Conservation (phyloP, 352 stramenopile species). For the Blastocystis sp. region DNA sequence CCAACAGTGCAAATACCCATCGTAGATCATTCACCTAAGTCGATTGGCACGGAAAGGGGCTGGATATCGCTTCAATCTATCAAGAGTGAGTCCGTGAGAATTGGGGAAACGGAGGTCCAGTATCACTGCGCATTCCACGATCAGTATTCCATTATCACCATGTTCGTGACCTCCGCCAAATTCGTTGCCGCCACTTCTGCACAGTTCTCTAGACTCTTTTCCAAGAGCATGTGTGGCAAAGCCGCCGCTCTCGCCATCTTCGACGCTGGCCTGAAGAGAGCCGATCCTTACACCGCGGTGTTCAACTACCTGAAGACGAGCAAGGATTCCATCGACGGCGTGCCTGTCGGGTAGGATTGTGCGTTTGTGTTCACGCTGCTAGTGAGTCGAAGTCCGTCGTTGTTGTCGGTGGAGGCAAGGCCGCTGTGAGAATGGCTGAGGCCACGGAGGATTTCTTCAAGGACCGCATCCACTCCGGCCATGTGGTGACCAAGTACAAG, state of each 20-base stretch:
- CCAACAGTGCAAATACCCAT: no score
- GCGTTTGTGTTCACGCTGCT: not conserved
- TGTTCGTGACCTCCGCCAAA: not conserved
- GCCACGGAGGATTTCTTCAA: slow-evolving; percentile 54
- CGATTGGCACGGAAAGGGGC: no score
- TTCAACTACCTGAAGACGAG: slow-evolving; percentile 61
- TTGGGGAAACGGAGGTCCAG: slow-evolving; percentile 3
- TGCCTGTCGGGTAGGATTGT: slow-evolving; percentile 43
- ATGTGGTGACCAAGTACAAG: slow-evolving; percentile 72
- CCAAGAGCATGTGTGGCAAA: slow-evolving; percentile 51
- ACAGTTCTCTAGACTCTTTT: slow-evolving; percentile 53
- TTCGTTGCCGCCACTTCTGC: slow-evolving; percentile 37
- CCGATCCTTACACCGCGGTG: slow-evolving; percentile 64
- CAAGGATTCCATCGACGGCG: slow-evolving; percentile 44
- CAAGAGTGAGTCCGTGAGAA: not conserved
- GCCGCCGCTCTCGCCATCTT: slow-evolving; percentile 59
- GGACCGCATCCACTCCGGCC: slow-evolving; percentile 50
- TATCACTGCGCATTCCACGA: not conserved
- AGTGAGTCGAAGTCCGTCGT: slow-evolving; percentile 51
- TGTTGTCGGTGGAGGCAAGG: slow-evolving; percentile 71
- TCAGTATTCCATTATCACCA: slow-evolving; percentile 21
- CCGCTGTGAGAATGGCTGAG: slow-evolving; percentile 69
- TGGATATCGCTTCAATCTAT: no score
- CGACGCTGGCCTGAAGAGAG: slow-evolving; percentile 60
- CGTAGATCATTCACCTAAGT: no score